These are phyloP conservation scores for Platanthera zijinensis DNA, from an alignment of 106 monocot species.

Conservation along the genomic window DNA sequence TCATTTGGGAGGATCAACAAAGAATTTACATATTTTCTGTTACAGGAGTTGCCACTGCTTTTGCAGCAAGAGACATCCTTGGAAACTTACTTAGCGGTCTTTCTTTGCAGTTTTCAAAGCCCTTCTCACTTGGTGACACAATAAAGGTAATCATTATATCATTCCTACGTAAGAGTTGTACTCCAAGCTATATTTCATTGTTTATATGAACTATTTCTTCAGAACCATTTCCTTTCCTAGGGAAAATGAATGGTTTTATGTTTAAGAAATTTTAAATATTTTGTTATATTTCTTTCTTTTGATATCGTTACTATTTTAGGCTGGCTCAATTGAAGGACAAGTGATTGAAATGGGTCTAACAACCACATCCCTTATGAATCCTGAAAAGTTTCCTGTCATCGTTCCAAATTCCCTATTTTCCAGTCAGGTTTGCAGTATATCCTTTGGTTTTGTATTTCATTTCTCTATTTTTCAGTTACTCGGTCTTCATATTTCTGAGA, in stretches of 20 bases:
- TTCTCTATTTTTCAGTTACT: slow-evolving; percentile 3
- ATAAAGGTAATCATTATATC: slow-evolving; percentile 52
- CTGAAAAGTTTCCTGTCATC: slow-evolving; percentile 81
- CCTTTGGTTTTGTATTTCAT: neutral
- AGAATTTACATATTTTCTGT: slow-evolving; percentile 9
- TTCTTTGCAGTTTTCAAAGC: slow-evolving; percentile 77
- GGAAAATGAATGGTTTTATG: neutral
- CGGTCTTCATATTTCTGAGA: neutral
- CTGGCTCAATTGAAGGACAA: slow-evolving; percentile 86
- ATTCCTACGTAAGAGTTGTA: neutral
- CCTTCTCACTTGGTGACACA: slow-evolving; percentile 72
- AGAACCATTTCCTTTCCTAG: neutral
- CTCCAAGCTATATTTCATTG: neutral
- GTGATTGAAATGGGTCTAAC: slow-evolving; percentile 88
- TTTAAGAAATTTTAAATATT: neutral
- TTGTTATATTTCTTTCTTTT: neutral
- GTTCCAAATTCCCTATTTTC: slow-evolving; percentile 94
- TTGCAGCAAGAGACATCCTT: slow-evolving; percentile 91
- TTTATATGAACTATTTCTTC: neutral
- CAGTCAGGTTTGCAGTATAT: slow-evolving; percentile 55
- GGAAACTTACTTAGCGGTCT: slow-evolving; percentile 89
- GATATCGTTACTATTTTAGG: slow-evolving; percentile 30
- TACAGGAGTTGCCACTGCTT: slow-evolving; percentile 92
- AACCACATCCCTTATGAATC: slow-evolving; percentile 66
- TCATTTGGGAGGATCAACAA: neutral